Base-by-base conservation (phyloP, 2,329 filamentous ascomycete species). In the Blastomyces gilchristii region DNA sequence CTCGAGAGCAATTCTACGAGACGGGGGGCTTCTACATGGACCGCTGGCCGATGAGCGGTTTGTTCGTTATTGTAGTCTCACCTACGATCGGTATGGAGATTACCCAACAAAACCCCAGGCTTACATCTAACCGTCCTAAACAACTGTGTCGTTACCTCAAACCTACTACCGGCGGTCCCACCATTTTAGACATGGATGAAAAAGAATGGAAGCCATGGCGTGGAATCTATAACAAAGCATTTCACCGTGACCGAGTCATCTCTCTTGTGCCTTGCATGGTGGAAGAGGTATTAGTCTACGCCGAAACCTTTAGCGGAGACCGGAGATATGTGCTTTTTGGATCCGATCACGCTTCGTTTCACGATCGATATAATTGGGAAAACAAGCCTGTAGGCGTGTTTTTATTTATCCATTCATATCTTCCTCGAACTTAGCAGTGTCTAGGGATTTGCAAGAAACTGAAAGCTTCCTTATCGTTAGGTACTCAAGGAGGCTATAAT, bases 131-230 rank as follows among this genome's bases (percentile, higher is more conserved):
- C 11, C 78, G 78, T 62, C 71, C 75, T 66, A 67, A 66, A 1
- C 62, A 65, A 2, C 63, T 76, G 0, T 65, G 65, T 9, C 65
- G 70, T 0, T 71, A 73, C 63, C 68, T 77, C 41, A 64, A 69
- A 25, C 72, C 74, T 31, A 69, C 79, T 34, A 73, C 72, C 12
- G 77, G 76, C 0, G 69, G 69, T 5, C 63, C 68, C 25, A 76
- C 77, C 64, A 67, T 80, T 11, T 67, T 79, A 0, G 69, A 68
- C 8, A 71, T 70, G 43, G 73, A 77, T 34, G 77, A 76, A 0
- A 63, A 70, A 6, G 61, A 67, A 18, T 79, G 78, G 78, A 79
- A 78, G 68, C 75, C 73, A 63, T 79, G 76, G 77, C 70, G 78
- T 56, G 68, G 65, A 39, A 72, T 75, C 8, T 80, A 79, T 71